Base-by-base conservation (phyloP, 2,329 filamentous ascomycete species). In the Hymenoscyphus occultus region DNA sequence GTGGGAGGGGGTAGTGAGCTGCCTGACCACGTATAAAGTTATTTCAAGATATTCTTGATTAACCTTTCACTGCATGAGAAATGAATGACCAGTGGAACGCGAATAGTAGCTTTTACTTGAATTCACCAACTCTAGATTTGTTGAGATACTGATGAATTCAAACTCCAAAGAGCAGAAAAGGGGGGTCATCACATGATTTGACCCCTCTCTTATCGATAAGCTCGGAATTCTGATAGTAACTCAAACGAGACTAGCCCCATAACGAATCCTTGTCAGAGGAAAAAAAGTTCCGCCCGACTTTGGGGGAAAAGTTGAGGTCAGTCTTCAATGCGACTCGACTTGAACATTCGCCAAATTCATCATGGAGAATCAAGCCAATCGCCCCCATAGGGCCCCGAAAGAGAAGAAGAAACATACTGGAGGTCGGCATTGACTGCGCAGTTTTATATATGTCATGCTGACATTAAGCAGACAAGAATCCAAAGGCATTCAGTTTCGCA, bases 291-390 rank as follows among this genome's bases (percentile, higher is more conserved):
- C 45, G 56, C 61, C 39, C 58, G 58, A 66, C 28, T 61, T 42
- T 61, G 51, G 42, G 39, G 45, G 45, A 66, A 65, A 62, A 66
- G 56, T 64, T 59, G 54, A n/a, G 59, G 58, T 31, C 54, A 48
- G 39, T 54, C 58, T 39, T 64, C 57, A 39, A 40, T 22, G 35
- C 45, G 60, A 56, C 35, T 31, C n/a, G 39, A 48, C 28, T 40
- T 48, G 13, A 45, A 22, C 13, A 22, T 13, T 10, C 42, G 39
- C 19, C 39, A 28, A 31, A 51, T 28, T 39, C 56, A 83, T 69
- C 72, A 93, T 93, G 90, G 90, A 93, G 76, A 85, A 92, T 68
- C 93, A 97, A 81, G 78, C 84, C 56, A 93, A 98, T 75, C 88
- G 92, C 79, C 86, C 92, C 73, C 94, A 98, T 82, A 85, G 93